Evolutionary conservation across 2,329 filamentous ascomycete species (phyloP).

Genomic region (Amauroascus verrucosus): DNA sequence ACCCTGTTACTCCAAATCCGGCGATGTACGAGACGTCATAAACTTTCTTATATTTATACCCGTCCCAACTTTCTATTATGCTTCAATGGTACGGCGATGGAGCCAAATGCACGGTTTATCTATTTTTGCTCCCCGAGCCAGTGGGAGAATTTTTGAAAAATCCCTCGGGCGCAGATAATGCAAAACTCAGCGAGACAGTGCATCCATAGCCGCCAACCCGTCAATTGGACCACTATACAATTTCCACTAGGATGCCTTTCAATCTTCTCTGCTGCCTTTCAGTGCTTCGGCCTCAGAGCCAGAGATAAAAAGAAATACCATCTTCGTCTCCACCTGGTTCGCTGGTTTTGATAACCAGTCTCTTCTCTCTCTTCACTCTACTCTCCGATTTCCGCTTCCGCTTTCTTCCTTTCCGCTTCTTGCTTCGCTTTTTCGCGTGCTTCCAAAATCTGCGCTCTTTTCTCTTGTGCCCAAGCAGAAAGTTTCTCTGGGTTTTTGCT

Average conservation of each 20-base stretch:
- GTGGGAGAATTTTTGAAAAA: not conserved
- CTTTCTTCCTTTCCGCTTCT: not conserved
- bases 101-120: not conserved
- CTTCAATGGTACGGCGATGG: not conserved
- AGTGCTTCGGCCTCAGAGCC: not conserved
- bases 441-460: not conserved
- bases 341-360: not conserved
- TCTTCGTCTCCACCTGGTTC: not conserved
- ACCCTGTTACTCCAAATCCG: not conserved
- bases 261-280: too few species aligned
- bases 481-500: slow-evolving; percentile 1
- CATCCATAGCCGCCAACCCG: not conserved
- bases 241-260: too few species aligned
- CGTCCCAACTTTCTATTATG: not conserved
- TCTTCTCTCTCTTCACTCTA: not conserved
- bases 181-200: not conserved
- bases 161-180: not conserved
- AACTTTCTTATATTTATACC: not conserved
- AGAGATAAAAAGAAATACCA: not conserved
- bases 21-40: not conserved
- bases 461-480: slow-evolving; percentile 1
- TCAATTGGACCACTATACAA: too few species aligned
- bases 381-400: not conserved
- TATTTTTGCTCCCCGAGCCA: not conserved
- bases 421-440: not conserved